Base-by-base conservation (phyloP, 2,329 filamentous ascomycete genomes). In the Macrophomina tecta region DNA sequence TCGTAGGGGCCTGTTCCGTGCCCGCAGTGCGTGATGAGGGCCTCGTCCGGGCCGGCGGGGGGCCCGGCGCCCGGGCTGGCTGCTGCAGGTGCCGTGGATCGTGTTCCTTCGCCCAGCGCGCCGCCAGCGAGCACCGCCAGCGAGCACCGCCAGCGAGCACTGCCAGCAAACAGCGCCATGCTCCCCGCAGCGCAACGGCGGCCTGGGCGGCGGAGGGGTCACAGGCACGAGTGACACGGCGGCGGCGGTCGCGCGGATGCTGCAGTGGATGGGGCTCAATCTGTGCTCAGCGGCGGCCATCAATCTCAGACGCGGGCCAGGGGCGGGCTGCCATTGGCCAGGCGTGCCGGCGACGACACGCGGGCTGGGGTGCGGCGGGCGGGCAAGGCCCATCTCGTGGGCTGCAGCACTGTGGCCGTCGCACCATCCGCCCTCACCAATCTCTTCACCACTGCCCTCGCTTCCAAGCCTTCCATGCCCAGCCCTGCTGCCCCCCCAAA, bases 391-490 rank as follows among this genome's bases (percentile, higher is more conserved):
- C 11, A 14, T 45, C 42, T 45, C 11, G 11, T 45, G 42, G 42
- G 42, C 58, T 62, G 58, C 34, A 23, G 23, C 23, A 23, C 46
- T 49, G 58, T 49, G 58, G 58, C 58, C 58, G 58, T 62, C 58
- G 58, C 58, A 62, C 58, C 58, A 62, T 62, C 56, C 45, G 45
- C 58, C 28, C 28, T 28, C 42, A 48, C 45, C 58, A 62, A 62
- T 62, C 58, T 62, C 58, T 62, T 62, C 58, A 62, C 58, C 58
- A 62, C 42, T 38, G 45, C 58, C 58, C 58, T 62, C 58, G 58
- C 58, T 62, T 62, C 8, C 45, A 18, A 38, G 58, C 42, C 58
- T 62, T 62, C 8, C 45, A 18, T 49, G 58, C 42, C 58, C 58
- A 62, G 58, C 58, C 58, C 58, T 48, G 46, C 46, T 8, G 4